Percentiles rank a stretch among this genome's conserved stretches.
phyloP scores from a whole-genome alignment of 352 stramenopile species.

The Phytopythium litorale region DNA sequence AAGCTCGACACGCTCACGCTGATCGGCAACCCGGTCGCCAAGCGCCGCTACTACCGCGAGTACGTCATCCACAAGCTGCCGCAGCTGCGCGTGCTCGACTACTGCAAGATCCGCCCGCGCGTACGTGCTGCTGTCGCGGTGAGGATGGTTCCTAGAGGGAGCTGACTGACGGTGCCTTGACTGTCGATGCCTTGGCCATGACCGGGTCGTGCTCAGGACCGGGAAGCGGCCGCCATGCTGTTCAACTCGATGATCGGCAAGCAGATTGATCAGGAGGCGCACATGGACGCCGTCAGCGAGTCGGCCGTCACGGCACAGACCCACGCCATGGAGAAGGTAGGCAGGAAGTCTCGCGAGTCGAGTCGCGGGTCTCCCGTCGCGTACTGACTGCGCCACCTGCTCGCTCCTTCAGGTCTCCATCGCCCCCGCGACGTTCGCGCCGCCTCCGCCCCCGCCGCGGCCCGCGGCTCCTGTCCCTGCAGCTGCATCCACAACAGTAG shows the following conservation, averaged over 20 bases:
- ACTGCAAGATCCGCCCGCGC: constrained; percentile 74
- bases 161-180: neutral
- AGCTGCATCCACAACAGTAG: constrained; percentile 1
- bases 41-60: constrained; percentile 89
- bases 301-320: constrained; percentile 23
- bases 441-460: constrained; percentile 27
- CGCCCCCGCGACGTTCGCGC: constrained; percentile 16
- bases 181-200: neutral
- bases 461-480: neutral
- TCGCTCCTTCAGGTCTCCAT: constrained; percentile 17
- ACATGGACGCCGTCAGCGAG: constrained; percentile 30
- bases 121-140: constrained; percentile 24
- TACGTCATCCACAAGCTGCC: constrained; percentile 91
- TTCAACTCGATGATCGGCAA: constrained; percentile 77
- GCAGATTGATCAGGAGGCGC: constrained; percentile 50
- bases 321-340: constrained; percentile 40
- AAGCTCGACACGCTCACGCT: constrained; percentile 87
- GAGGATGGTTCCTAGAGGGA: neutral
- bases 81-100: constrained; percentile 86
- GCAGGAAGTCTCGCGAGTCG: too few relatives aligned
- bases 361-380: too few relatives aligned
- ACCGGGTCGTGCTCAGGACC: constrained; percentile 44
- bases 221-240: constrained; percentile 63
- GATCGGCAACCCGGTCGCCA: constrained; percentile 87
- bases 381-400: neutral